Evolutionary conservation across 2,329 filamentous ascomycete species (phyloP), one percentile per base, ranked within the genome.

Genomic region (Aspergillus neoniger): DNA sequence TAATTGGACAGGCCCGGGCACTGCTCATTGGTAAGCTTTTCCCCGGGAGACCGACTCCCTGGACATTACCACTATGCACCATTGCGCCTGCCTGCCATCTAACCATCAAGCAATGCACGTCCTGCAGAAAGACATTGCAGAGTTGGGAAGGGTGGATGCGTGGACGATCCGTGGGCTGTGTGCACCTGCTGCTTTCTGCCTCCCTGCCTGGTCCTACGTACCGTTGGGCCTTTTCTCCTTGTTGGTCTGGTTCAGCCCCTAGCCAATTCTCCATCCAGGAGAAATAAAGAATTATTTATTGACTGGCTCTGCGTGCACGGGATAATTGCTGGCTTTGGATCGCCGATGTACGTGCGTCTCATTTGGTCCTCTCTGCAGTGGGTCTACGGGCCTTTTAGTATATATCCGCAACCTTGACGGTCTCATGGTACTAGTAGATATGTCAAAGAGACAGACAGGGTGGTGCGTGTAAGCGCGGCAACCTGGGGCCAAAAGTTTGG

Each of bases 371-470:
- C 43, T 10, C 12, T 38, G 54, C 19, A 49, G 30, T 47, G 39
- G 23, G 30, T 55, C 41, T 47, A 47, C 41, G 28, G 15, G 21
- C 28, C 41, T 55, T 21, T 47, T 14, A 44, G 32, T 56, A 48
- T 56, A 48, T 49, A 19, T 41, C 25, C 39, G 9, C 51, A 54
- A 54, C 21, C 10, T 54, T 54, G 51, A 54, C 36, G n/a, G 15
- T 38, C 51, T 48, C 49, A 25, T 39, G 30, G 25, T 49, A 25
- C 23, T 38, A 43, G 25, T 49, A 25, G 12, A 49, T 17, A 30
- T 48, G 25, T 49, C 43, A 56, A n/a, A 48, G 15, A 49, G 54
- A 48, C 39, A 57, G 30, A 57, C 43, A 41, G 15, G 54, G 54
- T 14, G 39, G 39, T 19, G 32, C 36, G 28, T 43, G 17, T 30